Evolutionary conservation across 2,329 filamentous ascomycete species (phyloP).

Genomic region (Macrophomina phaseolina): DNA sequence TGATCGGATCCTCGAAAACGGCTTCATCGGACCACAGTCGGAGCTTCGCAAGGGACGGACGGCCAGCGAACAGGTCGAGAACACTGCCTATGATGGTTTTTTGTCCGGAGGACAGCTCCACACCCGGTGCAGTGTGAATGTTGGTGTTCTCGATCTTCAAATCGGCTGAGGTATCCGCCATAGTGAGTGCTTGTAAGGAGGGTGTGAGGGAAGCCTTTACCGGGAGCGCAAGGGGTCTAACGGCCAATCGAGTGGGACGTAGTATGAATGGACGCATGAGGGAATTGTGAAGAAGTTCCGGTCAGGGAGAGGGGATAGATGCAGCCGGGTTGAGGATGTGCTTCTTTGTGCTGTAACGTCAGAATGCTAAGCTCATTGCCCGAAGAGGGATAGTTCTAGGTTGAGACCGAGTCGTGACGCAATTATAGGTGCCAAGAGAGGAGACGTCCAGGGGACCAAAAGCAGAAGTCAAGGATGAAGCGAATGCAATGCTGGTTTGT

Average conservation of each 20-base stretch:
- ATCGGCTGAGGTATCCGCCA: slow-evolving; percentile 37
- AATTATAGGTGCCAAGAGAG: background rate
- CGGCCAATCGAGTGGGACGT: background rate
- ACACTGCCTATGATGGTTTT: slow-evolving; percentile 63
- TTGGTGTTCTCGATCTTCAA: slow-evolving; percentile 61
- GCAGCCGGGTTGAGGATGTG: background rate
- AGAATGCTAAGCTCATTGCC: slow-evolving; percentile 16
- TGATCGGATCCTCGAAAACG: slow-evolving; percentile 64
- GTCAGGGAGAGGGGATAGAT: background rate
- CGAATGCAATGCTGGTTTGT: background rate
- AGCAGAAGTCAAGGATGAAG: background rate
- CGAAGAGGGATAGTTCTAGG: slow-evolving; percentile 12
- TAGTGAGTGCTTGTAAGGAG: slow-evolving; percentile 32
- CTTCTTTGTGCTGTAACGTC: slow-evolving; percentile 1
- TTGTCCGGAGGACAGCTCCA: slow-evolving; percentile 57
- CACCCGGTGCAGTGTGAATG: slow-evolving; percentile 58
- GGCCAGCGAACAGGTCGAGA: slow-evolving; percentile 67
- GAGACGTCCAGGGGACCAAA: background rate
- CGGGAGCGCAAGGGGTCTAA: background rate
- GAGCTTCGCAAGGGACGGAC: slow-evolving; percentile 64
- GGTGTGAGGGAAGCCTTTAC: background rate
- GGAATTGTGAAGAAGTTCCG: background rate
- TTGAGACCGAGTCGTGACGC: slow-evolving; percentile 23
- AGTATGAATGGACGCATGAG: slow-evolving; percentile 1
- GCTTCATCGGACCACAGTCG: slow-evolving; percentile 64